Base-by-base conservation (phyloP, 208 protist species). In the Wallacemonas sp. region DNA sequence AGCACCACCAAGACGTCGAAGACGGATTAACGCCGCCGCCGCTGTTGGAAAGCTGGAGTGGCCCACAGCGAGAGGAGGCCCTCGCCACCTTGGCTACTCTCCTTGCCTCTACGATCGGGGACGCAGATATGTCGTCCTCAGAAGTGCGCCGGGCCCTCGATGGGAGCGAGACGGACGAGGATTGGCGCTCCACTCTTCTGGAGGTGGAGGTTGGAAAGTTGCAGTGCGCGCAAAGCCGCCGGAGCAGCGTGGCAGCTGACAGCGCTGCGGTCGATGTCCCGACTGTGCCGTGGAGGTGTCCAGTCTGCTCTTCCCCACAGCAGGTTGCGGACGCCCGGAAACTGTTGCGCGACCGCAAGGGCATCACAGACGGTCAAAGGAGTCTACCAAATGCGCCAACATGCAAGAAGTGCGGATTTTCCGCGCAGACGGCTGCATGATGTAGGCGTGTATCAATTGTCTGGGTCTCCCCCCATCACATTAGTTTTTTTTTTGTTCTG, bases 101-200 rank as follows among this genome's bases (percentile, higher is more conserved):
- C 5, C 76, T 92, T 46, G 80, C 77, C 46, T 78, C 73, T 18
- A 92, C 82, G 14, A 81, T 89, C 31, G 80, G 83, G 4, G 79
- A 64, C 14, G 61, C 72, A 20, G 42, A 41, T 36, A 22, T 68
- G 31, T 75, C 25, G 20, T 28, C 42, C 16, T 50, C 33, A 8
- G 86, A 89, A 16, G 77, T 92, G 38, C 81, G 78, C 23, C 49
- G 49, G 2, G 84, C 69, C 0, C 70, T 91, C 4, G 54, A 29
- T 25, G 29, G n/a, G 10, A 55, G 0, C 33, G 23, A 41, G n/a
- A 7, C 5, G 32, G 22, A 59, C 22, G 52, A 44, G 4, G 52
- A 59, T n/a, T 59, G 52, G 52, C 52, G 52, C 3, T 36, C 52
- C 3, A 7, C 22, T 7, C 25, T 59, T 8, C 22, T 59, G 31